phyloP scores from a whole-genome alignment of 129 eudicot species.

The Artemisia tridentata region DNA sequence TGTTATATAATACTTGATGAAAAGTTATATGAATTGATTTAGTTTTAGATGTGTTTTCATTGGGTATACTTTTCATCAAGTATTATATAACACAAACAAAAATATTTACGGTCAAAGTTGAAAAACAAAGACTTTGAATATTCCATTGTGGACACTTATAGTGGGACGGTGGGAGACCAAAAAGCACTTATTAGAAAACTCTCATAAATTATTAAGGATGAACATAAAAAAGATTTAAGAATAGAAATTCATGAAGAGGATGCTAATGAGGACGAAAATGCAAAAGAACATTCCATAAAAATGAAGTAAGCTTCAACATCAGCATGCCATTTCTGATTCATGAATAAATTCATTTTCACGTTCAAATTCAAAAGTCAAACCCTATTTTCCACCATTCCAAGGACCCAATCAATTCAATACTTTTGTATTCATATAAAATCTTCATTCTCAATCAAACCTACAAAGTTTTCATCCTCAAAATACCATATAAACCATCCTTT shows the following conservation, averaged over 20 bases:
- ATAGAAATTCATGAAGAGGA: slow-evolving; percentile 1
- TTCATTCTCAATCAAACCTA: background rate
- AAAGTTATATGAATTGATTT: too few species aligned
- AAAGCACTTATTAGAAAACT: background rate
- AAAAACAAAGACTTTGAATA: too few species aligned
- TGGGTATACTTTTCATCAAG: too few species aligned
- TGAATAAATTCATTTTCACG: background rate
- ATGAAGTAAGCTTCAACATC: slow-evolving; percentile 34
- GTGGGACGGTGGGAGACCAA: too few species aligned
- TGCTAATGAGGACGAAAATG: slow-evolving; percentile 23
- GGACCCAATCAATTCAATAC: slow-evolving; percentile 23
- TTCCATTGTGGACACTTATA: too few species aligned
- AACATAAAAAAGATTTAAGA: background rate
- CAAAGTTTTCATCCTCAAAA: background rate
- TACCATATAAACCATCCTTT: background rate
- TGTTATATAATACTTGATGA: too few species aligned
- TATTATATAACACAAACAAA: too few species aligned
- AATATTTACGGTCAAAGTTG: too few species aligned
- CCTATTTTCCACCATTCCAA: slow-evolving; percentile 17
- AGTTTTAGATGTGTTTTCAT: too few species aligned
- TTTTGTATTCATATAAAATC: background rate
- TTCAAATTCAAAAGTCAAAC: slow-evolving; percentile 28
- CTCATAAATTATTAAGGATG: background rate
- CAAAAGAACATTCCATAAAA: slow-evolving; percentile 29
- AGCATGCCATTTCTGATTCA: slow-evolving; percentile 14